Percentiles rank a stretch among this genome's conserved stretches.
These are phyloP conservation scores for Coffea canephora DNA, from an alignment of 257 asterid species.

Conservation along the genomic window DNA sequence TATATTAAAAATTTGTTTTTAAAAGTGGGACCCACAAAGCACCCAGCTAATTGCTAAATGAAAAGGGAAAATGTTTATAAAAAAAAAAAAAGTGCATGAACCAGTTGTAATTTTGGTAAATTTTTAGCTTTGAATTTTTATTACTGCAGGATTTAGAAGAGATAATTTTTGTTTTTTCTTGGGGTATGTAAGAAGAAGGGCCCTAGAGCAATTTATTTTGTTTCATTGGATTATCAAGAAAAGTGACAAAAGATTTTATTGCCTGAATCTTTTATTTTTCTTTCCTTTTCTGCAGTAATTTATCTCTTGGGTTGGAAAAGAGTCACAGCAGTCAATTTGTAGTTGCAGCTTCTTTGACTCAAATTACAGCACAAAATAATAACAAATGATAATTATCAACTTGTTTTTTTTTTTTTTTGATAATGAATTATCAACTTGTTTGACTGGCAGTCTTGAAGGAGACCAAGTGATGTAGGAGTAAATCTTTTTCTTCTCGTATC, in stretches of 20 bases:
- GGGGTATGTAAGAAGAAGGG: slow-evolving; percentile 9
- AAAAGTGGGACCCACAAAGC: background rate
- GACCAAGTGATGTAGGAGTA: too few relatives aligned
- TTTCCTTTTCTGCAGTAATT: background rate
- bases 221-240: background rate
- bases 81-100: background rate
- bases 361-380: background rate
- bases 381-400: too few relatives aligned
- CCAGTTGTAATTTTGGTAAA: background rate
- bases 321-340: slow-evolving; percentile 18
- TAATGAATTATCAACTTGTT: too few relatives aligned
- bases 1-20: background rate
- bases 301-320: background rate
- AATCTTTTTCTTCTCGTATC: too few relatives aligned
- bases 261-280: background rate
- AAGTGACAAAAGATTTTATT: background rate
- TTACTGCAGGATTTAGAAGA: background rate
- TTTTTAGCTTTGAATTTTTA: too few relatives aligned
- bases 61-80: background rate
- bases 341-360: slow-evolving; percentile 16
- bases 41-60: background rate
- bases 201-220: background rate
- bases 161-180: background rate
- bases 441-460: too few relatives aligned
- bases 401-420: too few relatives aligned